Base-by-base conservation (phyloP, 2,329 filamentous ascomycete genomes). In the Colletotrichum agaves region DNA sequence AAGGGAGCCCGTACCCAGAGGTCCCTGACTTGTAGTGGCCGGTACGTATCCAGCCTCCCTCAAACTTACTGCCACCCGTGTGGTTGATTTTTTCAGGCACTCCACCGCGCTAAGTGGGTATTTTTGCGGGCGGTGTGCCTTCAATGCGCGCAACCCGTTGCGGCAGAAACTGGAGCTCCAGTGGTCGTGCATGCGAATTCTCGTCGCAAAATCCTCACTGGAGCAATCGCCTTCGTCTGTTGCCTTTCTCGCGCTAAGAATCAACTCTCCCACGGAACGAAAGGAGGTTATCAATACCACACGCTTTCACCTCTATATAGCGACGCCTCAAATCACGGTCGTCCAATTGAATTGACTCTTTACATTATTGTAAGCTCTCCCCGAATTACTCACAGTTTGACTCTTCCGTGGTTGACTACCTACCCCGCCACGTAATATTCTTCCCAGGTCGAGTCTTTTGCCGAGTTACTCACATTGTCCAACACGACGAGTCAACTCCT, bases 91-190 rank as follows among this genome's bases (percentile, higher is more conserved):
- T 70, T 69, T 69, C 65, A 52, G 19, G 53, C 43, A 47, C 43
- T 35, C 68, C 65, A 65, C 65, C 55, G 27, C 3, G 12, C 15
- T 5, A 55, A 58, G 64, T 70, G 68, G 68, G 50, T 17, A 13
- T 13, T 8, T 5, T 39, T 69, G 65, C 65, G 44, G 68, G 68
- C 68, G 68, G 68, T 70, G 68, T 65, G 65, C 23, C 49, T 52
- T 44, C 21, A 52, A 44, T 43, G 61, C 49, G 65, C 61, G 61
- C 47, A 68, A 60, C 17, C 53, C 55, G 27, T 61, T 27, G 56
- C 65, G 68, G 68, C 68, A 70, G 68, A 70, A 70, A 66, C 60
- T 64, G 68, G 61, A 70, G 65, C 65, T 63, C 49, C 47, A 27
- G 27, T 37, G 44, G 46, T 58, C 37, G 64, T 67, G 65, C 65